A percentile compares a stretch with the other conserved stretches of the same genome.
Conservation (phyloP, 75 land plant genomes). For the Chamaecyparis obtusa region DNA sequence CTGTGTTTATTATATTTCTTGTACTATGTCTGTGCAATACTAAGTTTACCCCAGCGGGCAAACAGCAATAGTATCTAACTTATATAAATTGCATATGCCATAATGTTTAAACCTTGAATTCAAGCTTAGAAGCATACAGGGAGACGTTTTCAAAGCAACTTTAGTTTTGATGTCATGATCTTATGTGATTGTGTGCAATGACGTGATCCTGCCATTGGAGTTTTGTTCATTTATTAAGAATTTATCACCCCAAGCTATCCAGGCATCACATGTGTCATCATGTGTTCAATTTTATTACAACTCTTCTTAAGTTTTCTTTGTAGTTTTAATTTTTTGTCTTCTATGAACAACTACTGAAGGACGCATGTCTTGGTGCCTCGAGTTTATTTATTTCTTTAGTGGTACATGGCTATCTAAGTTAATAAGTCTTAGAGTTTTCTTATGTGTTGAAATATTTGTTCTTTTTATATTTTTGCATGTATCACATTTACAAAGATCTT, state of each 20-base stretch:
- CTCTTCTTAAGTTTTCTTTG: not conserved
- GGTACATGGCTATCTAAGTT: not conserved
- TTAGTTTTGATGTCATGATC: not conserved
- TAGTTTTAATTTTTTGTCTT: not conserved
- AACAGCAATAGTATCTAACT: not conserved
- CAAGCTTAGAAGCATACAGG: not conserved
- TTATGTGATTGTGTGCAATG: not conserved
- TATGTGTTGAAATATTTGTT: not conserved
- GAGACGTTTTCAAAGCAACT: not conserved
- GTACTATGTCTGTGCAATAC: too few relatives aligned
- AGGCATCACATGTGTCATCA: not conserved
- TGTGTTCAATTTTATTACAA: not conserved
- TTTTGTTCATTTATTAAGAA: not conserved
- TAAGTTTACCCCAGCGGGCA: too few relatives aligned
- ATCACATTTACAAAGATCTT: not conserved
- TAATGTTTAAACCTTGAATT: not conserved
- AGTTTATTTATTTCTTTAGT: not conserved
- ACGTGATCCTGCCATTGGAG: not conserved
- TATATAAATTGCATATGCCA: not conserved
- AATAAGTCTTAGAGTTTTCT: not conserved
- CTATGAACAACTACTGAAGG: not conserved
- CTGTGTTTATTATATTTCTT: too few relatives aligned
- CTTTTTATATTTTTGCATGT: not conserved
- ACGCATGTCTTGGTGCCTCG: not conserved
- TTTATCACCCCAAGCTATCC: not conserved